Conservation (phyloP, 495 filamentous ascomycete species). For the Pyrenula aspistea region DNA sequence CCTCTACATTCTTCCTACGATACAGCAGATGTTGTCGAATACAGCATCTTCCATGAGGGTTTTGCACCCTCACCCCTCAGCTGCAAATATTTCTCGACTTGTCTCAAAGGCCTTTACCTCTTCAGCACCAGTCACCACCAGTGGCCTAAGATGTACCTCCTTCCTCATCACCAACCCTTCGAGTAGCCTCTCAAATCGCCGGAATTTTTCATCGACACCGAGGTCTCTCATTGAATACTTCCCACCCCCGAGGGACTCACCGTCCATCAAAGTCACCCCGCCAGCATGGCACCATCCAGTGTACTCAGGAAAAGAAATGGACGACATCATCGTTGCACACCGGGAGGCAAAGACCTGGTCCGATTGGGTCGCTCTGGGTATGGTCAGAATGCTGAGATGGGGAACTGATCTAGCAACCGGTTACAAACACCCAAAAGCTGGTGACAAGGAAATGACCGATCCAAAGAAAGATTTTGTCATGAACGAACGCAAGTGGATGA, state of each 20-base stretch:
- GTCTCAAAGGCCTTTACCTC: not conserved
- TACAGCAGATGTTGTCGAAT: not conserved
- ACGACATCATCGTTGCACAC: slow-evolving; percentile 49
- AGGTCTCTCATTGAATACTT: slow-evolving; percentile 9
- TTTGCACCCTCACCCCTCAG: not conserved
- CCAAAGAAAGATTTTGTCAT: slow-evolving; percentile 45
- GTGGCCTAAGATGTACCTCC: not conserved
- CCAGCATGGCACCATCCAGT: slow-evolving; percentile 28
- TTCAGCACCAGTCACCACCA: not conserved
- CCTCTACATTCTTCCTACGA: not conserved
- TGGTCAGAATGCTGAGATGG: slow-evolving; percentile 52
- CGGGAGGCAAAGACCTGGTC: slow-evolving; percentile 54
- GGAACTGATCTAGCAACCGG: slow-evolving; percentile 58
- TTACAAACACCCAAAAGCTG: slow-evolving; percentile 53
- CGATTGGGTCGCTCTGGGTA: slow-evolving; percentile 51
- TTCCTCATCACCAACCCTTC: not conserved
- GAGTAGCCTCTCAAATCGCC: not conserved
- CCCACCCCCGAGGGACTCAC: slow-evolving; percentile 9
- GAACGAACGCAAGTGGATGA: slow-evolving; percentile 67
- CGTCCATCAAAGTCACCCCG: slow-evolving; percentile 13
- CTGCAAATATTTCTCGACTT: not conserved
- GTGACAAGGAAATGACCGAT: slow-evolving; percentile 25
- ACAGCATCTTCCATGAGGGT: not conserved
- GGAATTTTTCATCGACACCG: slow-evolving; percentile 9
- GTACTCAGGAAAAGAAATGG: slow-evolving; percentile 55